Evolutionary conservation across 192 early-diverging fungal species (phyloP).

Genomic region (Dissophora globulifera): DNA sequence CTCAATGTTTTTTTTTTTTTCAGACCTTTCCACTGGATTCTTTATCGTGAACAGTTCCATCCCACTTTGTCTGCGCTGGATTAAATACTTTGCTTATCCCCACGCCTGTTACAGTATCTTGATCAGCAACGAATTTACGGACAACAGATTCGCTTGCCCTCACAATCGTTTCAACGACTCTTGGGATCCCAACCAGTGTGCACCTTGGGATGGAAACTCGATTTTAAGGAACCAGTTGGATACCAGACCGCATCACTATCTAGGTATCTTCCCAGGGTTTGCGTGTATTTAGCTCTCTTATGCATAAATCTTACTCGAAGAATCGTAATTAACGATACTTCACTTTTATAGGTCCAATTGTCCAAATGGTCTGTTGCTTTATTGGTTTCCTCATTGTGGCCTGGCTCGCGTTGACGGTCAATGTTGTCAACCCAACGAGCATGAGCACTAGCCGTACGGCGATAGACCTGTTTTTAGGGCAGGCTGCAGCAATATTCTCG

Average conservation of each 20-base stretch:
- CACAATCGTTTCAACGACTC: neutral
- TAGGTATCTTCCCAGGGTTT: neutral
- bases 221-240: neutral
- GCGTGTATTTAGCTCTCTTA: too few relatives aligned
- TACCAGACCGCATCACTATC: neutral
- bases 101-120: constrained; percentile 6
- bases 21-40: constrained; percentile 4
- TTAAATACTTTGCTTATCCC: constrained; percentile 5
- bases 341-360: too few relatives aligned
- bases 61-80: constrained; percentile 4
- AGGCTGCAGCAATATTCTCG: too few relatives aligned
- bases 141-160: constrained; percentile 7
- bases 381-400: too few relatives aligned
- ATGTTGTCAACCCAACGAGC: too few relatives aligned
- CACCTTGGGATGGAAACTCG: constrained; percentile 14
- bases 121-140: constrained; percentile 13
- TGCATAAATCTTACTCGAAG: too few relatives aligned
- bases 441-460: too few relatives aligned
- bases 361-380: too few relatives aligned
- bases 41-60: constrained; percentile 12
- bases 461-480: too few relatives aligned
- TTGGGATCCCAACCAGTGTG: constrained; percentile 1
- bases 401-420: too few relatives aligned
- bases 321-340: too few relatives aligned
- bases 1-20: too few relatives aligned